A percentile compares a stretch with the other conserved stretches of the same genome.
These are phyloP conservation scores for Trapa incisa DNA, from an alignment of 345 rosid genomes.

Conservation along the genomic window DNA sequence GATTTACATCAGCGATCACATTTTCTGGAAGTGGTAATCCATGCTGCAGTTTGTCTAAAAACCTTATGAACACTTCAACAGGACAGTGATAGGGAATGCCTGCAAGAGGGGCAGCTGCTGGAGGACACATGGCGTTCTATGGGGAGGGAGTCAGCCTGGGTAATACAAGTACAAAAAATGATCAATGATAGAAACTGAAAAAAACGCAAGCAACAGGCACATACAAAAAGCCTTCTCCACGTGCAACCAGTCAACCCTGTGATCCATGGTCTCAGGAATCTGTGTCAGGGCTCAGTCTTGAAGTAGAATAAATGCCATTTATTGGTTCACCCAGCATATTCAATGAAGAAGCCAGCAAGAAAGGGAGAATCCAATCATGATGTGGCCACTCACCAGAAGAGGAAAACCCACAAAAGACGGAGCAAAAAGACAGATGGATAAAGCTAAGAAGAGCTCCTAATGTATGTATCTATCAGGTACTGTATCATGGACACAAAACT, in stretches of 20 bases:
- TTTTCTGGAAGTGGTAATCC: slow-evolving; percentile 1
- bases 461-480: neutral
- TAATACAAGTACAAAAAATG: neutral
- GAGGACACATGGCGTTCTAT: slow-evolving; percentile 7
- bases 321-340: neutral
- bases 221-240: neutral
- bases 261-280: neutral
- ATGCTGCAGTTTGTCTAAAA: neutral
- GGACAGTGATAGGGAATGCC: neutral
- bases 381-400: neutral
- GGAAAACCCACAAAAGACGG: neutral
- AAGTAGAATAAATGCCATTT: neutral
- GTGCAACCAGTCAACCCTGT: neutral
- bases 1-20: neutral
- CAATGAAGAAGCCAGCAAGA: neutral
- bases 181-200: neutral
- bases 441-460: neutral
- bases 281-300: neutral
- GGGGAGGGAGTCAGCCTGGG: neutral
- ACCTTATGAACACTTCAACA: neutral
- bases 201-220: neutral
- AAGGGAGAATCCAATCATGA: neutral
- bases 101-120: slow-evolving; percentile 1
- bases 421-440: neutral
- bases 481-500: neutral